These are phyloP conservation scores for Trichosporon faecale DNA, from an alignment of 1,284 basidiomycete genomes.

Conservation along the genomic window DNA sequence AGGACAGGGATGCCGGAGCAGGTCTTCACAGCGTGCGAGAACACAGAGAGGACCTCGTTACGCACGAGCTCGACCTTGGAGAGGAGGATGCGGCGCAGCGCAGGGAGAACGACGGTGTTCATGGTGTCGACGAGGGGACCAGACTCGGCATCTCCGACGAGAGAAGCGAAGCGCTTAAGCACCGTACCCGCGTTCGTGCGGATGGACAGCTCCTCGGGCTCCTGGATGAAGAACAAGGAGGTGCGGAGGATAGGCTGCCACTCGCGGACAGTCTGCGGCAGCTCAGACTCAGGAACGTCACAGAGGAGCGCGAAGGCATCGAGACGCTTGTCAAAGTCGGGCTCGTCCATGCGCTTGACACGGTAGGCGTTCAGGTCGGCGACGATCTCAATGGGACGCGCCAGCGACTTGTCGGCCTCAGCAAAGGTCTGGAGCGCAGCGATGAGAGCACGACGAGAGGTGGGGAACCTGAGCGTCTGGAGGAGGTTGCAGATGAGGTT, in stretches of 20 bases:
- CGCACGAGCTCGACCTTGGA: conserved; percentile 86
- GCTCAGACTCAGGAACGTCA: conserved; percentile 53
- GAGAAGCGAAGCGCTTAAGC: conserved; percentile 73
- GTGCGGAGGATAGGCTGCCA: conserved; percentile 87
- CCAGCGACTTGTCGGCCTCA: conserved; percentile 57
- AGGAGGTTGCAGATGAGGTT: conserved; percentile 70
- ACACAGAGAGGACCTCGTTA: conserved; percentile 74
- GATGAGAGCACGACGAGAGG: conserved; percentile 66
- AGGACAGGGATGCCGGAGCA: conserved; percentile 64
- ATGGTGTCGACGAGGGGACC: conserved; percentile 56
- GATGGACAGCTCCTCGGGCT: conserved; percentile 83
- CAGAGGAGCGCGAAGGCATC: conserved; percentile 74
- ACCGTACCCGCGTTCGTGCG: conserved; percentile 75
- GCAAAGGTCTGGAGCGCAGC: conserved; percentile 64
- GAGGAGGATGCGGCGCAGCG: conserved; percentile 74
- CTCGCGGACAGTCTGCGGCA: conserved; percentile 28
- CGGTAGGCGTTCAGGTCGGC: conserved; percentile 84
- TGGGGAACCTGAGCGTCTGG: conserved; percentile 67
- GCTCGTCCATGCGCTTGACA: conserved; percentile 75
- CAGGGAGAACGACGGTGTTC: conserved; percentile 68
- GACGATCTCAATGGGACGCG: conserved; percentile 59
- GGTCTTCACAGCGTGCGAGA: conserved; percentile 70
- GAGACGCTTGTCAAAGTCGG: conserved; percentile 86
- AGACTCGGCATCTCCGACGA: conserved; percentile 59
- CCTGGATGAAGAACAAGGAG: conserved; percentile 81